These are phyloP conservation scores for Colletotrichum spaethianum DNA, from an alignment of 2,329 filamentous ascomycete species.

Conservation along the genomic window DNA sequence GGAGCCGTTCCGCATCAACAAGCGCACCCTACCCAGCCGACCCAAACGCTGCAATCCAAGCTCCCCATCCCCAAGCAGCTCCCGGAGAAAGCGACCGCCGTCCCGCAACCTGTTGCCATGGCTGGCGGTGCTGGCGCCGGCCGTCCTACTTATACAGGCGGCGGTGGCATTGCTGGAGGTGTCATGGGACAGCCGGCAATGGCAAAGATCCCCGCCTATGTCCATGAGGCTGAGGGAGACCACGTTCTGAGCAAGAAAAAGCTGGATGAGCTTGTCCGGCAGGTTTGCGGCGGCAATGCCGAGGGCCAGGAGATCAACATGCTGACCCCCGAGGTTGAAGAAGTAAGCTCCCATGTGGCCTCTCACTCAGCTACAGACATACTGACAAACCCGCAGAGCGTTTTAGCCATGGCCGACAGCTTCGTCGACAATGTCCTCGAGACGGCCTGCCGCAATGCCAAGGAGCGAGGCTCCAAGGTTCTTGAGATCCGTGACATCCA, in stretches of 20 bases:
- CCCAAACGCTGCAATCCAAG: conserved; percentile 67
- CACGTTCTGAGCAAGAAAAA: conserved; percentile 98
- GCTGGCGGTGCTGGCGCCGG: conserved; percentile 71
- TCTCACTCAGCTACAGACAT: conserved; percentile 3
- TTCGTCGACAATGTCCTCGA: conserved; percentile 95
- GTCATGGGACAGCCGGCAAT: conserved; percentile 91
- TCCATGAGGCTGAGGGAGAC: conserved; percentile 92
- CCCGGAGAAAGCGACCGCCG: conserved; percentile 74
- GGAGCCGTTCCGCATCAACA: conserved; percentile 57
- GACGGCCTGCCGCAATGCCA: conserved; percentile 90
- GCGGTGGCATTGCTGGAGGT: conserved; percentile 82
- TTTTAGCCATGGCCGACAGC: conserved; percentile 90
- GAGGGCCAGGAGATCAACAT: conserved; percentile 82
- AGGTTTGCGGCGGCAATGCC: conserved; percentile 87
- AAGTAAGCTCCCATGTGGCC: conserved; percentile 69
- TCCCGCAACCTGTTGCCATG: conserved; percentile 81
- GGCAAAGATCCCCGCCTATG: conserved; percentile 84
- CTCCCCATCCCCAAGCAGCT: conserved; percentile 89
- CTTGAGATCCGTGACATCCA: conserved; percentile 92
- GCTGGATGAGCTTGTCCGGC: conserved; percentile 92
- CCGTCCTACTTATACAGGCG: conserved; percentile 88
- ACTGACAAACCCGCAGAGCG: conserved; percentile 69
- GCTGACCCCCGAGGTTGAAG: conserved; percentile 93
- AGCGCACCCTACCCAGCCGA: conserved; percentile 61
- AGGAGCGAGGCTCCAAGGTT: conserved; percentile 90